Evolutionary conservation across 1,284 basidiomycete species (phyloP).

Genomic region (Apiotrichum veenhuisii): DNA sequence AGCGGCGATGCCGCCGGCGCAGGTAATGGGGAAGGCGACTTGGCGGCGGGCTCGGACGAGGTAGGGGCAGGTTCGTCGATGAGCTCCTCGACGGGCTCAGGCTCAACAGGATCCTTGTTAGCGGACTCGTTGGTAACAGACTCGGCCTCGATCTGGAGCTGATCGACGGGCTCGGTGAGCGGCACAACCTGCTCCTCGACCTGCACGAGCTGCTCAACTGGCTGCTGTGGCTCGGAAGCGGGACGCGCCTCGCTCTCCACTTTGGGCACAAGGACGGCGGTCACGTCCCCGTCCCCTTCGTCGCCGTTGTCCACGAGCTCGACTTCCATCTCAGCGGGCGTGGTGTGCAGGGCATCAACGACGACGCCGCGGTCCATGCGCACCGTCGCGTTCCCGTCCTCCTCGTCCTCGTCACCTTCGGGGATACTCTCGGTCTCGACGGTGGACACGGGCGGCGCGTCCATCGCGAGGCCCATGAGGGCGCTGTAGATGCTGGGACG

Average conservation of each 20-base stretch:
- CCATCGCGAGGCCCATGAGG: conserved; percentile 10
- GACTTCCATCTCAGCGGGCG: neutral
- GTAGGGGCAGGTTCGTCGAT: neutral
- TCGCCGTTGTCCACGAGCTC: no score
- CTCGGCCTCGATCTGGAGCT: neutral
- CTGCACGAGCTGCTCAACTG: no score
- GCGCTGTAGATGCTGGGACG: conserved; percentile 10
- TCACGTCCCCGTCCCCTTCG: neutral
- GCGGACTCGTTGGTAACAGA: neutral
- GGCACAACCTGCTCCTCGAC: neutral
- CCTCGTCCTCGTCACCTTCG: conserved; percentile 5
- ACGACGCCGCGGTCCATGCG: neutral
- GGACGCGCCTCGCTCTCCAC: no score
- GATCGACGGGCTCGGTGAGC: neutral
- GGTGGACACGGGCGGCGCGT: neutral
- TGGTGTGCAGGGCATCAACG: neutral
- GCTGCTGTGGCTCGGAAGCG: no score
- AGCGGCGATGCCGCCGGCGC: neutral
- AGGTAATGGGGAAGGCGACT: neutral
- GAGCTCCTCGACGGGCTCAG: neutral
- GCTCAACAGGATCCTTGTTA: neutral
- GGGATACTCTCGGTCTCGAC: neutral
- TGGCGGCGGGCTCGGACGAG: neutral
- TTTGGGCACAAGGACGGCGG: neutral
- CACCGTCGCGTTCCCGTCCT: conserved; percentile 1